These are phyloP conservation scores for Vaccinium vitisidaea DNA, from an alignment of 148 eudicot species.

Conservation along the genomic window DNA sequence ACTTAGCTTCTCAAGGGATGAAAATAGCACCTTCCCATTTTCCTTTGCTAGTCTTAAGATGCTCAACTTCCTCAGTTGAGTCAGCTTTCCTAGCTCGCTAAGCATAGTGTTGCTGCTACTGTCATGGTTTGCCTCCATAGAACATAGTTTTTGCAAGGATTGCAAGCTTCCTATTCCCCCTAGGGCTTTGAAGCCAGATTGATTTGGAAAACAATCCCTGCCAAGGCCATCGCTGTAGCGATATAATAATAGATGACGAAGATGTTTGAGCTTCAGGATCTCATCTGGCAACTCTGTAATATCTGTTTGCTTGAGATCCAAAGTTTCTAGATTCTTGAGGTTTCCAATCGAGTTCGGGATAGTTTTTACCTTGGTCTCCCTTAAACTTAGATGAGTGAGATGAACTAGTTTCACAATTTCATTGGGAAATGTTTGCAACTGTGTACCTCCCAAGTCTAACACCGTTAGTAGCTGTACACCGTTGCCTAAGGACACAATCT, in stretches of 20 bases:
- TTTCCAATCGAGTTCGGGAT: slow-evolving; percentile 9
- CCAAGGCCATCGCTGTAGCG: too few species aligned
- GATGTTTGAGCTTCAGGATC: slow-evolving; percentile 19
- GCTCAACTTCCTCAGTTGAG: too few species aligned
- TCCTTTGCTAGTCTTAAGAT: too few species aligned
- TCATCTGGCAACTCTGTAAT: slow-evolving; percentile 19
- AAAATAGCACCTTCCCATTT: too few species aligned
- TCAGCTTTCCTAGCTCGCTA: too few species aligned
- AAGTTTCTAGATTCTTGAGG: slow-evolving; percentile 13
- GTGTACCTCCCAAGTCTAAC: slow-evolving; percentile 13
- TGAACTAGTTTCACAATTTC: slow-evolving; percentile 14
- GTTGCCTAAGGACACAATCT: neutral
- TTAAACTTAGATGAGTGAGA: slow-evolving; percentile 10
- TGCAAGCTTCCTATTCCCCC: neutral
- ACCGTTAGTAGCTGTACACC: neutral
- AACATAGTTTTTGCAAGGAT: neutral
- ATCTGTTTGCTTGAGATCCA: neutral
- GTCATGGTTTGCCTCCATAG: too few species aligned
- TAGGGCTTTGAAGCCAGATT: neutral
- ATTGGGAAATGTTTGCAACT: neutral
- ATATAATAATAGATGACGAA: slow-evolving; percentile 5
- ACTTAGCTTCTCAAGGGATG: too few species aligned
- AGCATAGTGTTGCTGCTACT: too few species aligned
- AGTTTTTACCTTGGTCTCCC: neutral
- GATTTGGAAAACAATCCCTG: accelerated